phyloP scores from a whole-genome alignment of 768 basidiomycete genomes.

The Hortiboletus campestris region DNA sequence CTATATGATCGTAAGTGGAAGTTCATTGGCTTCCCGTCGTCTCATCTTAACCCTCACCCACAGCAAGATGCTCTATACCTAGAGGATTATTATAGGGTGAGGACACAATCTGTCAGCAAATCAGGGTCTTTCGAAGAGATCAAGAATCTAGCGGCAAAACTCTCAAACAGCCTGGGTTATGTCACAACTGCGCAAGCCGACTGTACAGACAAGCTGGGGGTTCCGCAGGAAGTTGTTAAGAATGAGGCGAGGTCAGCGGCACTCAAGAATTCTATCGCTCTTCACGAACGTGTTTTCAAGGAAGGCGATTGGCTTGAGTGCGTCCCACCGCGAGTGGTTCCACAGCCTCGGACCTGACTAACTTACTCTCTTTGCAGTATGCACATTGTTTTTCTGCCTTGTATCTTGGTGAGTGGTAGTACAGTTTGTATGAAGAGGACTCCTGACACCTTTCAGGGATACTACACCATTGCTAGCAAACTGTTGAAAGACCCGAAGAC shows the following conservation, averaged over 20 bases:
- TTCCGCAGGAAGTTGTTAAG: not conserved
- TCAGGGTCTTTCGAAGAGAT: not conserved
- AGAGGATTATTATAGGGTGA: constrained; percentile 1
- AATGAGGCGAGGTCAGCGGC: not conserved
- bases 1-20: constrained; percentile 1
- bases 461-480: not conserved
- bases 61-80: constrained; percentile 9
- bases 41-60: not conserved
- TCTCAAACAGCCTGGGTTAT: not conserved
- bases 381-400: constrained; percentile 2
- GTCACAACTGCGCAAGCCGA: not conserved
- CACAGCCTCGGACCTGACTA: not conserved
- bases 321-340: not conserved
- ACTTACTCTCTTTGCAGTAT: not conserved
- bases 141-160: not conserved
- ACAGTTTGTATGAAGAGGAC: not conserved
- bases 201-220: not conserved
- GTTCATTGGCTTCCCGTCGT: not conserved
- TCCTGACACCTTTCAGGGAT: not conserved
- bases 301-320: constrained; percentile 5
- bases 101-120: not conserved
- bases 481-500: not conserved
- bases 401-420: constrained; percentile 1
- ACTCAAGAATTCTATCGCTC: not conserved
- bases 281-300: not conserved